These are phyloP conservation scores for Epichloe gansuensis DNA, from an alignment of 2,329 filamentous ascomycete species.

Conservation along the genomic window DNA sequence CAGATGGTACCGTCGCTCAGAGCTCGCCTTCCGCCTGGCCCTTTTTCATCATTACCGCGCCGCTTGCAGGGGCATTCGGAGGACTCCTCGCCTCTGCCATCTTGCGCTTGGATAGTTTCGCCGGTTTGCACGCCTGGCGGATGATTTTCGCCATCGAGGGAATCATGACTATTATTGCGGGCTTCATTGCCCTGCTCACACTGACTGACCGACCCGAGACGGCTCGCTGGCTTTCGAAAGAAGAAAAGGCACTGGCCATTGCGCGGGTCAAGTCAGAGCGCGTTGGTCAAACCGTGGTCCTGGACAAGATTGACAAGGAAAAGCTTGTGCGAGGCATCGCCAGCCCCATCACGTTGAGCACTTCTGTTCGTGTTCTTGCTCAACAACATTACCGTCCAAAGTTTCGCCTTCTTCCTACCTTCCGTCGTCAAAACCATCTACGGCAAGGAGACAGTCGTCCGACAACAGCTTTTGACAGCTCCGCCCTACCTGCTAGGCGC, in stretches of 20 bases:
- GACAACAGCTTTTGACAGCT: conserved; percentile 57
- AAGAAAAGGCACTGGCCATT: conserved; percentile 55
- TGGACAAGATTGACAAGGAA: conserved; percentile 48
- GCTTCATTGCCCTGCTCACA: conserved; percentile 49
- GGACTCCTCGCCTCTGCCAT: conserved; percentile 55
- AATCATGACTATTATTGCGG: conserved; percentile 41
- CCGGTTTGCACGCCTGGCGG: conserved; percentile 44
- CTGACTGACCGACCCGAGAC: conserved; percentile 59
- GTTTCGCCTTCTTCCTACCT: conserved; percentile 56
- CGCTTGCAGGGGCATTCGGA: conserved; percentile 59
- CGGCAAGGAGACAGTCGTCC: conserved; percentile 39
- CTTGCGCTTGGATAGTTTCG: conserved; percentile 46
- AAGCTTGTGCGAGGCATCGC: conserved; percentile 52
- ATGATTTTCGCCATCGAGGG: conserved; percentile 64
- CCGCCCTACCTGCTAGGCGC: conserved; percentile 59
- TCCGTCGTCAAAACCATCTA: conserved; percentile 61
- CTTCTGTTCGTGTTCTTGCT: conserved; percentile 48
- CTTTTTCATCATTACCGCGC: conserved; percentile 59
- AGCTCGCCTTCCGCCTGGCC: conserved; percentile 54
- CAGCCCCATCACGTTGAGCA: conserved; percentile 47
- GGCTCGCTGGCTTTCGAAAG: conserved; percentile 50
- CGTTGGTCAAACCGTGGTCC: conserved; percentile 46
- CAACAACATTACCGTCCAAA: conserved; percentile 60
- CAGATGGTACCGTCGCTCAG: conserved; percentile 58
- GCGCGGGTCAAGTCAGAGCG: conserved; percentile 58